Base-by-base conservation (phyloP, 2,329 filamentous ascomycete genomes). In the Sclerotinia minor region DNA sequence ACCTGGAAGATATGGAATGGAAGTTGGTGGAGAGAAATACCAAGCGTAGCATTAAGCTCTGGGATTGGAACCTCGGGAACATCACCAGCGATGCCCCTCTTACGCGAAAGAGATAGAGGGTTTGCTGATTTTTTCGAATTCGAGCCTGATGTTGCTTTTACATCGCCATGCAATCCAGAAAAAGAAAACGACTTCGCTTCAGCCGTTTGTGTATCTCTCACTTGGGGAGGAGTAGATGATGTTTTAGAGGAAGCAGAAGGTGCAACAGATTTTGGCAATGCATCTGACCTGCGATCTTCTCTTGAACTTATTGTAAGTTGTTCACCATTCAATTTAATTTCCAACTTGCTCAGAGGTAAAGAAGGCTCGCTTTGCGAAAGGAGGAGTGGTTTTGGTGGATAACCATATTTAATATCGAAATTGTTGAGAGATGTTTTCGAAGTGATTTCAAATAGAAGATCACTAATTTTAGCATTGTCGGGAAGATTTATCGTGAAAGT, bases 381-480 rank as follows among this genome's bases (percentile, higher is more conserved):
- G 47, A 87, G 83, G 21, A 98, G 83, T 0, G 87, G 82, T 75
- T 89, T 87, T 32, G 92, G 89, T 0, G 94, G 94, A 74, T 91
- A 96, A 47, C 92, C 92, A 79, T 90, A 92, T 81, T 95, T 97
- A 70, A 96, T 81, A 54, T 90, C 86, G 75, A 94, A 93, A 19
- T 83, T 81, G 8, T 82, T 75, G 21, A 94, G 82, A 5, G 85
- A 85, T 1, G 91, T 92, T 74, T 87, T 85, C 61, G 85, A 80
- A 64, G 83, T 83, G 74, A 94, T 87, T 61, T 85, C 81, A 5
- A 82, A 76, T 58, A 89, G 80, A 1, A 94, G 82, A 65, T 88
- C 82, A 59, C 80, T 80, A 57, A 92, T 83, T 4, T 87, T 90
- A 64, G 91, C 89, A 69, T 85, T 80, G 66, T 92, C 88, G 47